Base-by-base conservation (phyloP, 2,329 filamentous ascomycete species). In the Calonectria ilicicola region DNA sequence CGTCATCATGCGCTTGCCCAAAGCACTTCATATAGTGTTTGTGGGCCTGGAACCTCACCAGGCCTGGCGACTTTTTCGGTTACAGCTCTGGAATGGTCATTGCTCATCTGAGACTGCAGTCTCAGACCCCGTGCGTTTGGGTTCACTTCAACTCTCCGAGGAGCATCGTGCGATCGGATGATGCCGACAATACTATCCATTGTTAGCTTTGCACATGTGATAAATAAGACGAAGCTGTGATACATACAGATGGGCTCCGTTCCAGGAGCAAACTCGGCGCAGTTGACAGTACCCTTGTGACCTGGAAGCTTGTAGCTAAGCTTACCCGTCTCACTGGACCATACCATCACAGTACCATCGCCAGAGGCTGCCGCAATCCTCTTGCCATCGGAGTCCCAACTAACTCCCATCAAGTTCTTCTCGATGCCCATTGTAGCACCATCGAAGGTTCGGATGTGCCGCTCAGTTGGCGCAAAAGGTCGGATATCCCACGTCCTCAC, bases 401-500 rank as follows among this genome's bases (percentile, higher is more conserved):
- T 97, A 19, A 95, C 96, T 67, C 93, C 91, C 72, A 98, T 91
- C 17, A 99, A 86, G 79, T 98, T 98, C 88, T 97, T 97, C 84
- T 99, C 97, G 65, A 98, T 84, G 0, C 96, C 96, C 42, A 91
- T 89, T 14, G 94, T 93, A 0, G 96, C 96, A n/a, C 97, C 97
- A 79, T 98, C 96, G 82, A 97, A 98, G 0, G 95, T 98, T 80
- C 92, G 91, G 72, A 98, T 91, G 72, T 95, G 92, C 76, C 97
- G 90, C 82, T 98, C 94, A 0, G 93, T 92, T 0, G 97, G 95
- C 8, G 97, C 96, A 85, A 98, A 99, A 0, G 97, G 96, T 77
- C 96, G 90, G 65, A 99, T 94, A 82, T 99, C 96, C 97, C 97
- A 99, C 21, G 96, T 98, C 79, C 94, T 91, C 44, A 96, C 97